Evolutionary conservation across 768 basidiomycete genomes (phyloP), one percentile per base, ranked within the genome.

Genomic region (Collybiopsis luxurians): DNA sequence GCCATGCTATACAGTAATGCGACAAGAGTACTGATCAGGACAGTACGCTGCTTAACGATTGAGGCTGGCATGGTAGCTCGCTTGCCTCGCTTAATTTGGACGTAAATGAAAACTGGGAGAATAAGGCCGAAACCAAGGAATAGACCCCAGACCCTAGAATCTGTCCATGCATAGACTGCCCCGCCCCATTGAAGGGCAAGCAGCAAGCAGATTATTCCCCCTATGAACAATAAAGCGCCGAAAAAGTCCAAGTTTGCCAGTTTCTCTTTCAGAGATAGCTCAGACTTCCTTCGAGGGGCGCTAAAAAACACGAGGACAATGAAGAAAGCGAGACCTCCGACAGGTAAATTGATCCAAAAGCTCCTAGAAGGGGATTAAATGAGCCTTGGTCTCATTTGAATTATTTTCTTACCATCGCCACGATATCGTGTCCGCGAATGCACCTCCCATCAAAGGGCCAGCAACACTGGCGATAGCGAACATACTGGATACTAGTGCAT

Each of bases 161-260:
- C 43, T 28, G 34, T 61, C 79, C 79, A 81, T 0, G 74, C 63
- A 59, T 75, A 75, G 19, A 67, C 62, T 60, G 74, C 73, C 0
- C 79, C 78, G 19, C 78, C 79, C 74, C 75, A 77, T 53, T 77
- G 73, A 1, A 80, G 64, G 2, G 78, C 71, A 7, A 79, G 66
- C 17, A 78, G 65, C 12, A 79, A 63, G 40, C 63, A 67, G 4
- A 71, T 74, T 38, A 76, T 39, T 21, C 50, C 57, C 12, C 57
- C 52, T 11, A 58, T 39, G 23, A 58, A 52, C 27, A 27, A 53
- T 15, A 58, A 9, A 6, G 57, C 57, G 4, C 57, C 57, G 6
- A 58, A 21, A 12, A 58, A 44, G 39, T 58, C 57, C 11, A 58
- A 43, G 11, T 53, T 51, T 17, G 50, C 51, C 10, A 58, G 10